Evolutionary conservation across 1,284 basidiomycete genomes (phyloP), one percentile per base, ranked within the genome.

Genomic region (Puccinia coronata): DNA sequence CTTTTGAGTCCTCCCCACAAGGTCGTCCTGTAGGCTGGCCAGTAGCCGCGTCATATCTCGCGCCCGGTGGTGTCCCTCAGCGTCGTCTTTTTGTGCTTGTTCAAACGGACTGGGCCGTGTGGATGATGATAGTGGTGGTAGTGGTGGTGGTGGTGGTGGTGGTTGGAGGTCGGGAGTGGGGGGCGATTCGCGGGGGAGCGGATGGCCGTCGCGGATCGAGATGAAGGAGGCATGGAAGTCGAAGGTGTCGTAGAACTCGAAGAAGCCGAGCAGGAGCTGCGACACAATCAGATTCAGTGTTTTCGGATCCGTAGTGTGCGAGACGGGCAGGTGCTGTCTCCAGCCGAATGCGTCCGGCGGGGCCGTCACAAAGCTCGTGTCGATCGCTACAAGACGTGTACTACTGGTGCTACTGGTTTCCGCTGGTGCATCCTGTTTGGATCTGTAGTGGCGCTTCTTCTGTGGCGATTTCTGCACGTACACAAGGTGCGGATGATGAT

Each of bases 151-250:
- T n/a, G n/a, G n/a, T n/a, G n/a, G n/a, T n/a, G n/a, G n/a, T n/a
- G n/a, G n/a, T n/a, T n/a, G n/a, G n/a, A n/a, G n/a, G n/a, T n/a
- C n/a, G n/a, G n/a, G n/a, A n/a, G n/a, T n/a, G n/a, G n/a, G n/a
- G n/a, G n/a, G n/a, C n/a, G n/a, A n/a, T n/a, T n/a, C n/a, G n/a
- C n/a, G n/a, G n/a, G n/a, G n/a, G 28, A 74, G 8, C 9, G 72
- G 72, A 5, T 59, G n/a, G 18, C 72, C 72, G 43, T 74, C 72
- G 8, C 72, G 11, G 55, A 74, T 74, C 2, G 72, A 74, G 9
- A 74, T 47, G n/a, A 74, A 5, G 25, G 2, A 57, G 1, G 53
- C 28, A 1, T 36, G 12, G 31, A 74, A 74, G n/a, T 74, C 72
- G 20, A 74, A 74, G 2, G 4, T 14, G 31, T 55, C 49, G 18